phyloP scores from a whole-genome alignment of 345 rosid genomes.

The Murraya paniculata region DNA sequence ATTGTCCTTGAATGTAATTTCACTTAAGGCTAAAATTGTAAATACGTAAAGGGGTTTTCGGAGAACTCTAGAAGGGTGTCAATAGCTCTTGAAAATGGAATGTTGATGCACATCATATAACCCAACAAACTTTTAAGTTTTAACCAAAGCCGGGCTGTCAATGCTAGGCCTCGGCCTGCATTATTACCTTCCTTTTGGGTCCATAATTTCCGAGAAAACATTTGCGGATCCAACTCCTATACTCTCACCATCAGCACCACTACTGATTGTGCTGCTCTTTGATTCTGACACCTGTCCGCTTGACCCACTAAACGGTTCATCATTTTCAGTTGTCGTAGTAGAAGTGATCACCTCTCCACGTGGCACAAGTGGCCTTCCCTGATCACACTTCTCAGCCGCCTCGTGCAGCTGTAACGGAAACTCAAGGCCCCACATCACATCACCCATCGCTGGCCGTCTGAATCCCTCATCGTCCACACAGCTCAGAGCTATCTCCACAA shows the following conservation, averaged over 20 bases:
- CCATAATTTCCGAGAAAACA: conserved; percentile 34
- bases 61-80: too few species aligned
- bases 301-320: conserved; percentile 20
- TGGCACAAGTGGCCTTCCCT: not conserved
- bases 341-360: not conserved
- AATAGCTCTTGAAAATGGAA: too few species aligned
- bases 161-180: not conserved
- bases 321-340: conserved; percentile 8
- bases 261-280: conserved; percentile 16
- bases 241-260: not conserved
- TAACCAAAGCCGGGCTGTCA: not conserved
- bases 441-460: conserved; percentile 24
- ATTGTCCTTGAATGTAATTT: too few species aligned
- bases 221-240: not conserved
- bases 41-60: too few species aligned
- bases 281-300: conserved; percentile 4
- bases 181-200: conserved; percentile 24
- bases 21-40: too few species aligned
- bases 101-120: too few species aligned
- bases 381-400: conserved; percentile 8
- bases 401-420: conserved; percentile 24
- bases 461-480: conserved; percentile 12
- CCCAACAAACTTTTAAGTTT: not conserved
- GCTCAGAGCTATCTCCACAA: conserved; percentile 15
- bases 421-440: conserved; percentile 21